Evolutionary conservation across 2,329 filamentous ascomycete species (phyloP), one percentile per base, ranked within the genome.

Genomic region (Penicillium sp.): DNA sequence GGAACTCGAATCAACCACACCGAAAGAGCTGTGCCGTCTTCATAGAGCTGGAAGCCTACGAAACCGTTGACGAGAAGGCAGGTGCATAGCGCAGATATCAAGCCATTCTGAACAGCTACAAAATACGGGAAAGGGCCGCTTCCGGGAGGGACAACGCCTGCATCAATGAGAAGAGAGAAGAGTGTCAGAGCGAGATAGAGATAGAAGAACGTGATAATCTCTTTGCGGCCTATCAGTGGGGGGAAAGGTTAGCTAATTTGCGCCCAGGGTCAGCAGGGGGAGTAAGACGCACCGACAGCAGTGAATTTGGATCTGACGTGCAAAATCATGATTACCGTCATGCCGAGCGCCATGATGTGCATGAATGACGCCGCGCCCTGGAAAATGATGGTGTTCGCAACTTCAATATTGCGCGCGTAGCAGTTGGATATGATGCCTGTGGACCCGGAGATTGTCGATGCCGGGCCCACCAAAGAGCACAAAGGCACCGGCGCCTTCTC

Each of bases 311-410:
- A 93, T 66, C 94, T 85, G 59, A 99, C 90, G 74, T 99, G 94
- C 61, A 99, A 81, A 58, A 99, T 91, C 94, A 99, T 99, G 67
- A 96, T 88, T 8, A 93, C 89, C 4, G 91, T 95, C 93, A 99
- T 97, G 65, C 86, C 79, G 56, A 99, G 79, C 13, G 93, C 90
- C 53, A 89, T 78, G 63, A 99, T 97, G 75, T 99, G 94, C 77
- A 94, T 90, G 69, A 93, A 91, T 58, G 90, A 90, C 19, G 91
- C 86, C 27, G 92, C 94, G 69, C 87, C 90, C 76, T 97, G 87
- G 73, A 99, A 99, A 69, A 99, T 99, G 77, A 97, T 93, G 38
- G 94, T 99, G 78, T 99, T 99, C 64, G 92, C 94, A 63, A 97
- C 76, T 75, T 97, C 92, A 74, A 99, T 93, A 67, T 94, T 95